phyloP scores from a whole-genome alignment of 208 protist species.

The Paratrypanosoma confusum region DNA sequence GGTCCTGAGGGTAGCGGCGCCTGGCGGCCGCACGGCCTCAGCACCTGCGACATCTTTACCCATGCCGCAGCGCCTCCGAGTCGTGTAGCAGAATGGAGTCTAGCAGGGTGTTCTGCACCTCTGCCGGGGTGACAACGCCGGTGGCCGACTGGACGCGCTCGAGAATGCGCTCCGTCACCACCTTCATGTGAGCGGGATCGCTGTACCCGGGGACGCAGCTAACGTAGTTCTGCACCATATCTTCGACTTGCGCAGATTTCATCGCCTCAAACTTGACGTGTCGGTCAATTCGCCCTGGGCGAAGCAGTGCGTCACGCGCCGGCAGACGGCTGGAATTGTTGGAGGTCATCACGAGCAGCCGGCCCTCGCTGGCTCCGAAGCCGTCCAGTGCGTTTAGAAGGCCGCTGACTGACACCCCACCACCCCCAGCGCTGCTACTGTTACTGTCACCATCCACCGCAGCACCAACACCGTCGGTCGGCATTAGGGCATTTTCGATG shows the following conservation, averaged over 20 bases:
- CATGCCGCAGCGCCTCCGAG: too few species aligned
- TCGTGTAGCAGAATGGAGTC: constrained; percentile 3
- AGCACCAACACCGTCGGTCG: too few species aligned
- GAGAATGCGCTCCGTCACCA: not conserved
- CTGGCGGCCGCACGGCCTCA: too few species aligned
- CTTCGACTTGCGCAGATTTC: constrained; percentile 14
- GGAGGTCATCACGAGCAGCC: constrained; percentile 92
- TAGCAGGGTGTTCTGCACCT: constrained; percentile 17
- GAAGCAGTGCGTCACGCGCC: constrained; percentile 79
- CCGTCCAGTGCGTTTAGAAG: constrained; percentile 95
- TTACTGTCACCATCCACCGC: constrained; percentile 1
- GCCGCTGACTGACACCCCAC: constrained; percentile 84
- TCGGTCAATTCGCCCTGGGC: constrained; percentile 90
- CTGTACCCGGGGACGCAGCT: not conserved
- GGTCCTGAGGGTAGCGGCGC: too few species aligned
- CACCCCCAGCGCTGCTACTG: constrained; percentile 13
- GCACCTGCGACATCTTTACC: not conserved
- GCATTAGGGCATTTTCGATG: constrained; percentile 83
- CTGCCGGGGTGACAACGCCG: constrained; percentile 16
- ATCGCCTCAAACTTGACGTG: constrained; percentile 42
- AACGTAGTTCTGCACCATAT: constrained; percentile 26
- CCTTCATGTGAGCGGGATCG: not conserved
- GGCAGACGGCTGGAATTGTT: constrained; percentile 84
- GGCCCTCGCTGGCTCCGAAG: constrained; percentile 83
- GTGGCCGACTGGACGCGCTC: too few species aligned